Percentiles rank a stretch among this genome's conserved stretches.
Conservation (phyloP, 2,329 filamentous ascomycete species). For the Penicillium brevicompactum region DNA sequence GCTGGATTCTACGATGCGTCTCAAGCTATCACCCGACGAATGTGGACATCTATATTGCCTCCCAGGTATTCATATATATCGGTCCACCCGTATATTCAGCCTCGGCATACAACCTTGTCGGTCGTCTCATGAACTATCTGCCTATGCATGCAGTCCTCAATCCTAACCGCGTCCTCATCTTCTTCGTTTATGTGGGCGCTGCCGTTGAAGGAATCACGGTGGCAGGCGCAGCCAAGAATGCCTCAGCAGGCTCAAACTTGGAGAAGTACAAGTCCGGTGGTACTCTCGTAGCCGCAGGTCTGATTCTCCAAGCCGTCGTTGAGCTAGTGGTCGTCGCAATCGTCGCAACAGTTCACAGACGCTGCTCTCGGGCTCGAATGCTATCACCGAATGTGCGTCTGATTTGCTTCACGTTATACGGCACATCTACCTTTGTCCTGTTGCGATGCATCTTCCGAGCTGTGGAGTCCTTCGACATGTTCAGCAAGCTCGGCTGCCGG, state of each 20-base stretch:
- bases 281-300: conserved; percentile 28
- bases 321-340: conserved; percentile 32
- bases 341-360: conserved; percentile 30
- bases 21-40: conserved; percentile 33
- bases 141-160: conserved; percentile 43
- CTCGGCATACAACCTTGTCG: conserved; percentile 41
- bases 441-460: conserved; percentile 41
- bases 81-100: conserved; percentile 43
- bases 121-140: conserved; percentile 41
- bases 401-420: conserved; percentile 39
- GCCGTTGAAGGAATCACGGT: conserved; percentile 37
- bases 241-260: conserved; percentile 22
- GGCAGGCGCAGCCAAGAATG: conserved; percentile 30
- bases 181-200: conserved; percentile 41
- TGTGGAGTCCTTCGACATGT: conserved; percentile 34
- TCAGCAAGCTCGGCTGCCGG: conserved; percentile 21
- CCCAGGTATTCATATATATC: conserved; percentile 35
- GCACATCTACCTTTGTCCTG: conserved; percentile 36
- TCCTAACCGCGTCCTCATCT: conserved; percentile 36
- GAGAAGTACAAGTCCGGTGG: conserved; percentile 25
- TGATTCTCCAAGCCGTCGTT: conserved; percentile 35
- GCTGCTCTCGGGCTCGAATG: conserved; percentile 26
- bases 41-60: conserved; percentile 36
- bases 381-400: conserved; percentile 32
- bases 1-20: conserved; percentile 38